Evolutionary conservation across 2,329 filamentous ascomycete genomes (phyloP), one percentile per base, ranked within the genome.

Genomic region (Diaporthe longicolla): DNA sequence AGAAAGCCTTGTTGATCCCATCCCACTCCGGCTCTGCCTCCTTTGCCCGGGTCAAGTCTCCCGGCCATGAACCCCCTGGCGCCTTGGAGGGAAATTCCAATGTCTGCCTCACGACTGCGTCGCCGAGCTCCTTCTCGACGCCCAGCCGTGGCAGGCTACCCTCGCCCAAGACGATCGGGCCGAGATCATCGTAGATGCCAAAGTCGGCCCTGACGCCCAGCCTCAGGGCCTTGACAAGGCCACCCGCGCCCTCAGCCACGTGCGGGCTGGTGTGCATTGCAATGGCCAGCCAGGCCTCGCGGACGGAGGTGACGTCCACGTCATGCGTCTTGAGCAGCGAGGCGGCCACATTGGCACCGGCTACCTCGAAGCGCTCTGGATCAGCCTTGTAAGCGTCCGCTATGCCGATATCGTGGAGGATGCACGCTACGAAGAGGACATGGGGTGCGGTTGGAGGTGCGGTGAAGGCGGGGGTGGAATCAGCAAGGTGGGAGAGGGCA

Each of bases 371-470:
- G 11, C 82, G 81, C 61, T 83, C 79, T 40, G 68, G 32, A 0
- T 76, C 74, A 15, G 77, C 76, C 71, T 83, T 81, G 73, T 80
- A 79, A 3, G 73, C 71, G 19, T 78, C 75, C n/a, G 81, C 78
- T 3, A 79, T 75, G 50, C 83, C 82, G 15, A 84, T 76, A 76
- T 84, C 83, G 72, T 84, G 83, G 58, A 80, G 81, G 24, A 83
- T 77, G 57, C 81, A 79, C 0, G 82, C 81, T 8, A 82, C 80
- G 61, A 84, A 84, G 26, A 84, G 77, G 21, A 81, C 74, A 54
- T 76, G 73, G 1, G 76, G 71, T 52, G 69, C 50, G 19, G 45
- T 15, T 21, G 68, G 29, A 32, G 69, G 54, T 11, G 54, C 48
- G 6, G 29, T 13, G 21, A 59, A 24, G 5, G 15, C 21, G 7